Percentiles rank a stretch among this genome's conserved stretches.
phyloP scores from a whole-genome alignment of 768 basidiomycete genomes.

The Auriscalpium microsporum region DNA sequence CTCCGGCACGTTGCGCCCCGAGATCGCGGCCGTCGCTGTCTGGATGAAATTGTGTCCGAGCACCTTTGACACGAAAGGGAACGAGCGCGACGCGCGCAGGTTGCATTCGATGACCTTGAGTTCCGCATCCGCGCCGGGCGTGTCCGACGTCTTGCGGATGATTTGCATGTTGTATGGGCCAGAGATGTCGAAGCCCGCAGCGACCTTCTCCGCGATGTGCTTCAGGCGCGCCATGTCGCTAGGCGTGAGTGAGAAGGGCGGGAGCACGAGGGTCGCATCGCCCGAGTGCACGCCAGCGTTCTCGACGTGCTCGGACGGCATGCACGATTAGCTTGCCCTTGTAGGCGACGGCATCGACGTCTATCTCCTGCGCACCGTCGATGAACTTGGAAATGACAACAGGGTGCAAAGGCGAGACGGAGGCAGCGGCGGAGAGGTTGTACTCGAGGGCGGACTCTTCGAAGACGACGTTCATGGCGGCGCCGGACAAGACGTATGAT shows the following conservation, averaged over 20 bases:
- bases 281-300: slow-evolving; percentile 98
- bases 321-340: slow-evolving; percentile 88
- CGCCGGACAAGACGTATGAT: slow-evolving; percentile 96
- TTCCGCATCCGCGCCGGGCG: slow-evolving; percentile 45
- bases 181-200: slow-evolving; percentile 89
- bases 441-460: slow-evolving; percentile 86
- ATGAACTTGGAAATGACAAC: slow-evolving; percentile 99
- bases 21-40: slow-evolving; percentile 81
- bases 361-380: slow-evolving; percentile 94
- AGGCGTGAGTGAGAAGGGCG: slow-evolving; percentile 75
- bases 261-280: slow-evolving; percentile 94
- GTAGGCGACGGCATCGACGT: slow-evolving; percentile 94
- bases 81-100: slow-evolving; percentile 92
- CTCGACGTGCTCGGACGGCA: slow-evolving; percentile 97
- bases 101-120: slow-evolving; percentile 99
- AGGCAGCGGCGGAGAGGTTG: slow-evolving; percentile 93
- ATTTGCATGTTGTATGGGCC: slow-evolving; percentile 99
- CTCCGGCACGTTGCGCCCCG: slow-evolving; percentile 78
- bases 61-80: slow-evolving; percentile 99
- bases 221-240: slow-evolving; percentile 83
- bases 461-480: slow-evolving; percentile 98
- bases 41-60: slow-evolving; percentile 97
- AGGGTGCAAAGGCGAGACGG: slow-evolving; percentile 93
- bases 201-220: slow-evolving; percentile 91
- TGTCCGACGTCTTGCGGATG: slow-evolving; percentile 67